These are phyloP conservation scores for Neostapfia colusana DNA, from an alignment of 176 grass and related monocot species.

Conservation along the genomic window DNA sequence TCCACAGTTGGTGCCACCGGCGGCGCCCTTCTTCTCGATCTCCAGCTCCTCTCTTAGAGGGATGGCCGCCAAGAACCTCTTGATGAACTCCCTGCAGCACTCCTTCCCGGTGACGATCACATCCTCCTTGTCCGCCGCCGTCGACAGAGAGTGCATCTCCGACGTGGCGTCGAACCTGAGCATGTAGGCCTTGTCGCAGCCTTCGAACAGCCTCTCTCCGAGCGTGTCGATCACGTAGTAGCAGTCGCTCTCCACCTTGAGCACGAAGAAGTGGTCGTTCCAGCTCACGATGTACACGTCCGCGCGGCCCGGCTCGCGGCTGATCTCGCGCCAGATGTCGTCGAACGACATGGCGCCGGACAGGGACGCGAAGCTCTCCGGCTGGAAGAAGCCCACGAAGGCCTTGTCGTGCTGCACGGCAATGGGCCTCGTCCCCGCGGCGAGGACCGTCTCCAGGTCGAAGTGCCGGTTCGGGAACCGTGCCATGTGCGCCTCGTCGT, in stretches of 20 bases:
- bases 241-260: constrained; percentile 71
- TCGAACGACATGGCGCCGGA: constrained; percentile 85
- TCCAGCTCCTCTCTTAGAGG: constrained; percentile 91
- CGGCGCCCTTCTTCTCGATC: constrained; percentile 59
- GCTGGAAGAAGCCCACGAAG: constrained; percentile 96
- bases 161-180: constrained; percentile 73
- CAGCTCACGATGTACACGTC: constrained; percentile 88
- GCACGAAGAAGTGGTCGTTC: constrained; percentile 99
- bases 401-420: constrained; percentile 65
- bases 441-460: constrained; percentile 84
- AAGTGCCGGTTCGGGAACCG: constrained; percentile 91
- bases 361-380: constrained; percentile 80
- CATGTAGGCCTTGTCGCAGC: constrained; percentile 89
- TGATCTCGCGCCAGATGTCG: constrained; percentile 79
- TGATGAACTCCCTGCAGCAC: constrained; percentile 96
- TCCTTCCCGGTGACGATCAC: constrained; percentile 74
- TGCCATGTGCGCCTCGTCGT: constrained; percentile 47
- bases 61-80: constrained; percentile 85
- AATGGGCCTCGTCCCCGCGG: constrained; percentile 57
- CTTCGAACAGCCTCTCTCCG: constrained; percentile 84
- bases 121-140: constrained; percentile 26
- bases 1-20: not conserved
- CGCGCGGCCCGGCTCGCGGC: constrained; percentile 13
- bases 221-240: constrained; percentile 86
- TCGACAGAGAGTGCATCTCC: constrained; percentile 55